Base-by-base conservation (phyloP, 148 eudicot genomes). In the Vaccinium darrowii region DNA sequence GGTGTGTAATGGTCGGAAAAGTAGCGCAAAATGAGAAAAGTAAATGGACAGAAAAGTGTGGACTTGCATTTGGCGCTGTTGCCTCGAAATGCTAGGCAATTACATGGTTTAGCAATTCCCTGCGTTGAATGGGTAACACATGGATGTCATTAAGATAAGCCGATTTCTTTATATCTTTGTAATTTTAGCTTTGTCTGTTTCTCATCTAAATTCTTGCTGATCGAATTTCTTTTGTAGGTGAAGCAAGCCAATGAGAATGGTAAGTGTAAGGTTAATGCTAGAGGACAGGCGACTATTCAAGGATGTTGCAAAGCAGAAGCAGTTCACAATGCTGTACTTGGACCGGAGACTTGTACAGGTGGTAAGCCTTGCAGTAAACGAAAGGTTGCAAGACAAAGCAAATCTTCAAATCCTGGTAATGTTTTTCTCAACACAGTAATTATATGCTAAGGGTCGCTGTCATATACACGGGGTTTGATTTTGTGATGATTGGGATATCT, bases 341-440 rank as follows among this genome's bases (percentile, higher is more conserved):
- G 80, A 78, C 36, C 58, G 52, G 81, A 80, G 76, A 27, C 78
- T 57, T 30, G 57, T 51, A 67, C 67, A 33, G 60, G 16, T 72
- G 62, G 21, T 23, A 76, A 39, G 62, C 62, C 18, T 36, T 21
- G 5, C 53, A 21, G 25, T 39, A 85, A 78, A 84, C 27, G 69
- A 36, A 87, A 84, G 69, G 18, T 25, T 65, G 80, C 54, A 54
- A 82, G 16, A 80, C 33, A 52, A 51, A 78, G 19, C 51, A 90
- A 80, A 58, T 39, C 73, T 83, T 80, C 76, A 62, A 84, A 78
- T 76, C 86, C 84, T 50, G 92, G 76, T 87, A 72, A 63, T 25
- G 74, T 82, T 25, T 71, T 54, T 8, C 72, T 76, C 16, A 5
- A 47, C 27, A 57, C n/a, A 52, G 9, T 52, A 18, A 60, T 81